Conservation (phyloP, 2,329 filamentous ascomycete species). For the Neoascochyta sp. region DNA sequence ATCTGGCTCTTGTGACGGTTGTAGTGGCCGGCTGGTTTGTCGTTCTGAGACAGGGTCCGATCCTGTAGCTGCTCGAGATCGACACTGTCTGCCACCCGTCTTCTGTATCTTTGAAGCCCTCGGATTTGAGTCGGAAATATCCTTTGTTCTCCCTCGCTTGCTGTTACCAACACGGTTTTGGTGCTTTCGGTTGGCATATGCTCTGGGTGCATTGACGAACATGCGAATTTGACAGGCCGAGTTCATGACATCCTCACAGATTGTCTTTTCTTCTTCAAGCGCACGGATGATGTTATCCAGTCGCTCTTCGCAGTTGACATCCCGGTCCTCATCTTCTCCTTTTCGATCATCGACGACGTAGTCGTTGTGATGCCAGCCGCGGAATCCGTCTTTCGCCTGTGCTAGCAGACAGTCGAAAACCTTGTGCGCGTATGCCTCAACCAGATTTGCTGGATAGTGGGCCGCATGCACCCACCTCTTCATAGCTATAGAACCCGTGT, state of each 20-base stretch:
- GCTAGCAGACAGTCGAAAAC: constrained; percentile 30
- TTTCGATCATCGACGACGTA: constrained; percentile 36
- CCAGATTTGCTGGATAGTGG: constrained; percentile 26
- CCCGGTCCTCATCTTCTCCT: constrained; percentile 31
- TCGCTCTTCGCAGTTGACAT: constrained; percentile 27
- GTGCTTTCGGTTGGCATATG: constrained; percentile 32
- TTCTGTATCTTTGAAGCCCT: constrained; percentile 10
- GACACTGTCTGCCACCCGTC: constrained; percentile 2
- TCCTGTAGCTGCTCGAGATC: constrained; percentile 7
- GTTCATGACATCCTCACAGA: constrained; percentile 37
- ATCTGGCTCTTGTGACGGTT: too few species aligned
- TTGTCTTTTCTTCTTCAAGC: constrained; percentile 35
- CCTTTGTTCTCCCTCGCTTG: constrained; percentile 27
- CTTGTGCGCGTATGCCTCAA: constrained; percentile 35
- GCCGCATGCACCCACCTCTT: constrained; percentile 32
- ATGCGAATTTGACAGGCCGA: constrained; percentile 36
- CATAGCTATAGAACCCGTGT: constrained; percentile 29
- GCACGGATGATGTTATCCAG: constrained; percentile 30
- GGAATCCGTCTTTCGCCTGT: constrained; percentile 30
- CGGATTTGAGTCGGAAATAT: constrained; percentile 4
- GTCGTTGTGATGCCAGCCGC: constrained; percentile 36
- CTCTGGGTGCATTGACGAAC: constrained; percentile 37
- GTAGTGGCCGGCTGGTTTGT: constrained; percentile 6
- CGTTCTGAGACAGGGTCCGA: constrained; percentile 10
- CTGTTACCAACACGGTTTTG: constrained; percentile 35